Conservation (phyloP, 2,329 filamentous ascomycete species). For the Neonectria hederae region DNA sequence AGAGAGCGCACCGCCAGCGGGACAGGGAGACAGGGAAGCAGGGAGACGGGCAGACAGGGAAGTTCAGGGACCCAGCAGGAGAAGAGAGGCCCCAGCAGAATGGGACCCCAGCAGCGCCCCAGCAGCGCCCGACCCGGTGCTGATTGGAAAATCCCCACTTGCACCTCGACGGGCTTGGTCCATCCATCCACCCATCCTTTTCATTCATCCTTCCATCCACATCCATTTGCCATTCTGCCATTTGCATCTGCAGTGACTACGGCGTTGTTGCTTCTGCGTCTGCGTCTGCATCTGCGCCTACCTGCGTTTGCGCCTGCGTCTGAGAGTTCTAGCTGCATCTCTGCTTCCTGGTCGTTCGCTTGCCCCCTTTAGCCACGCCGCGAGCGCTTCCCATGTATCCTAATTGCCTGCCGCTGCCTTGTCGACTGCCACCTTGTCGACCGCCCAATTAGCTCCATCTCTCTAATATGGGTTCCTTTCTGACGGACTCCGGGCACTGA, state of each 20-base stretch:
- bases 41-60: background rate
- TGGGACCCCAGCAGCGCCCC: constrained; percentile 12
- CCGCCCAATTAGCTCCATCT: background rate
- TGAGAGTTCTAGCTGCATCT: background rate
- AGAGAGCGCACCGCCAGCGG: background rate
- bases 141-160: constrained; percentile 24
- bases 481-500: background rate
- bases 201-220: constrained; percentile 11
- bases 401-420: background rate
- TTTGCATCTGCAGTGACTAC: background rate
- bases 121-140: constrained; percentile 22
- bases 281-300: background rate
- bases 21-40: background rate
- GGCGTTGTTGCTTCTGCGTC: background rate
- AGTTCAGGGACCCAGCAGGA: background rate
- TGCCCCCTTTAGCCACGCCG: background rate
- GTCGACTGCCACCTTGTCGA: background rate
- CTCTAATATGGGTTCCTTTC: background rate
- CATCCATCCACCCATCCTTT: constrained; percentile 14
- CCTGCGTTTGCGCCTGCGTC: background rate
- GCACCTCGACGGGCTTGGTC: background rate
- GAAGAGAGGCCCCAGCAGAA: constrained; percentile 4
- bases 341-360: background rate
- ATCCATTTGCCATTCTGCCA: background rate
- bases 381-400: background rate